Percentiles rank a stretch among this genome's conserved stretches.
Evolutionary conservation across 2,329 filamentous ascomycete species (phyloP).

Genomic region (Aotearoamyces nothofagi): DNA sequence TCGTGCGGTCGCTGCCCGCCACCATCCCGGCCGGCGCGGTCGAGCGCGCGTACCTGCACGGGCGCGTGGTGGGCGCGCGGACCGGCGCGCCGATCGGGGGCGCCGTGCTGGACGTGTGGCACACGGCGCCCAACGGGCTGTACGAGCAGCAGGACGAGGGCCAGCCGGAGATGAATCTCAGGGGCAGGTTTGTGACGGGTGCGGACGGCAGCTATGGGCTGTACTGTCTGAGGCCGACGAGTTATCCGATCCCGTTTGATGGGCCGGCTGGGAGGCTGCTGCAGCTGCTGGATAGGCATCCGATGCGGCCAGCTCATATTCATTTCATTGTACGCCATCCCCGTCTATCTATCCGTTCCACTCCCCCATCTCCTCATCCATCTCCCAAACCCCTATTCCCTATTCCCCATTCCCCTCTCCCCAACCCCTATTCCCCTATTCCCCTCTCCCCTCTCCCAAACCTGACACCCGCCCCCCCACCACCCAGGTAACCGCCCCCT

Average conservation of each 20-base stretch:
- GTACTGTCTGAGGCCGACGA: slow-evolving; percentile 62
- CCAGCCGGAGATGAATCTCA: slow-evolving; percentile 58
- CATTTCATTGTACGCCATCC: slow-evolving; percentile 28
- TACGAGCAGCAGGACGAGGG: slow-evolving; percentile 65
- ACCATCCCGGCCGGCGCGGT: slow-evolving; percentile 31
- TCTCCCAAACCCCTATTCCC: neutral
- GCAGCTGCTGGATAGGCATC: slow-evolving; percentile 34
- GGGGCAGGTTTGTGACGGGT: slow-evolving; percentile 61
- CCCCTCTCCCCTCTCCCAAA: neutral
- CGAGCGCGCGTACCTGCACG: slow-evolving; percentile 42
- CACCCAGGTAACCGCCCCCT: slow-evolving; percentile 32
- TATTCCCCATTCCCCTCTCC: neutral
- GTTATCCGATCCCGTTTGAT: slow-evolving; percentile 55
- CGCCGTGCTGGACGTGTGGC: slow-evolving; percentile 55
- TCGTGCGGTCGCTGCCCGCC: slow-evolving; percentile 37
- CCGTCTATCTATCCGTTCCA: neutral
- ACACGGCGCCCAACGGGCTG: slow-evolving; percentile 59
- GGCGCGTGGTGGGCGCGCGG: slow-evolving; percentile 33
- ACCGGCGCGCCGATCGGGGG: slow-evolving; percentile 37
- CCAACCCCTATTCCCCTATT: neutral
- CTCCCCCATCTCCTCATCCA: neutral
- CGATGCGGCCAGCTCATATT: slow-evolving; percentile 39
- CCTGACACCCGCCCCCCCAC: neutral
- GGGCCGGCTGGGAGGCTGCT: slow-evolving; percentile 38
- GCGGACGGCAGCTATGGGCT: slow-evolving; percentile 56